Conservation (phyloP, 306 rosid species). For the Psophocarpus tetragonolobus region DNA sequence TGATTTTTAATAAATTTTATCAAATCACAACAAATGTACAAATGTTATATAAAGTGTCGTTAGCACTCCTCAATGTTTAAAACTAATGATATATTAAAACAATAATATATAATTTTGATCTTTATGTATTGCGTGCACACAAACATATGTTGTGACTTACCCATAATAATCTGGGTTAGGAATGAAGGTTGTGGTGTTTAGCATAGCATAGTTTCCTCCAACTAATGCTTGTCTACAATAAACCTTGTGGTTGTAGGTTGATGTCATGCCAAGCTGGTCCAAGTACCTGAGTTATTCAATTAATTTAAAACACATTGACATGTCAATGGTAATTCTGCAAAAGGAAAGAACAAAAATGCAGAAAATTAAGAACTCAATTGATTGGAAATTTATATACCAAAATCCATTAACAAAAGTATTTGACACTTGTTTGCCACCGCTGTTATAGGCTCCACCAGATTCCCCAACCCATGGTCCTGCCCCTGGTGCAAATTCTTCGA, state of each 20-base stretch:
- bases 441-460: constrained; percentile 77
- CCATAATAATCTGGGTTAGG: constrained; percentile 76
- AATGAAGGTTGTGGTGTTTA: constrained; percentile 58
- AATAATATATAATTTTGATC: too few species aligned
- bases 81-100: too few species aligned
- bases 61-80: too few species aligned
- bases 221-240: constrained; percentile 64
- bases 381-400: constrained; percentile 40
- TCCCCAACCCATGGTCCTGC: constrained; percentile 76
- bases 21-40: too few species aligned
- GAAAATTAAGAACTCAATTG: background rate
- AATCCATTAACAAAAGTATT: constrained; percentile 65
- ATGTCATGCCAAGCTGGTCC: constrained; percentile 71
- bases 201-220: constrained; percentile 72
- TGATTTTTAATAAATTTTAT: too few species aligned
- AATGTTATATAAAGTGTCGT: too few species aligned
- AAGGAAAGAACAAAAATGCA: background rate
- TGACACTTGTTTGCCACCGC: constrained; percentile 68
- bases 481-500: constrained; percentile 39
- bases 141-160: constrained; percentile 20
- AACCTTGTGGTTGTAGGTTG: constrained; percentile 55
- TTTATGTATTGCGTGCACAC: background rate
- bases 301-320: background rate
- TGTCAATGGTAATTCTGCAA: background rate
- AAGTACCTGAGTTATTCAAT: constrained; percentile 49